Evolutionary conservation across 2,329 filamentous ascomycete genomes (phyloP).

Genomic region (Rhynchosporium agropyri): DNA sequence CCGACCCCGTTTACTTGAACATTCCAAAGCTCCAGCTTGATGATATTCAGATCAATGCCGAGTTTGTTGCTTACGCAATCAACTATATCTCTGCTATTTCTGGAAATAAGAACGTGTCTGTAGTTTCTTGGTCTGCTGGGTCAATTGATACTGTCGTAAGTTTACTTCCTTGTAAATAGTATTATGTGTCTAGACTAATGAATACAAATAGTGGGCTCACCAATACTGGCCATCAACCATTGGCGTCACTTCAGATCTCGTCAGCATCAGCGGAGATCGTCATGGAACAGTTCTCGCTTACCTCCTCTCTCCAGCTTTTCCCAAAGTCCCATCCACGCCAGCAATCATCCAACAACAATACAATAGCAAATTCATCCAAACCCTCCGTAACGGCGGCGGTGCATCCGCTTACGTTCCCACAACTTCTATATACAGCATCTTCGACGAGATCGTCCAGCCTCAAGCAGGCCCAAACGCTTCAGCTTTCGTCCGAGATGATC

Average conservation of each 20-base stretch:
- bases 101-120: background rate
- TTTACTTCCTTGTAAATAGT: no score
- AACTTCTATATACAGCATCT: background rate
- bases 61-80: slow-evolving; percentile 15
- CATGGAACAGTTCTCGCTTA: background rate
- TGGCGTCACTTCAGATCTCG: background rate
- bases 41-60: background rate
- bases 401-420: slow-evolving; percentile 13
- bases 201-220: background rate
- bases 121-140: slow-evolving; percentile 2
- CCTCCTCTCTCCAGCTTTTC: background rate
- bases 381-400: background rate
- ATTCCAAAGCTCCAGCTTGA: background rate
- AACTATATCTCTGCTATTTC: slow-evolving; percentile 6
- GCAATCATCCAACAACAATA: background rate
- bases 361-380: slow-evolving; percentile 5
- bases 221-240: background rate
- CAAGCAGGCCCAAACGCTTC: slow-evolving; percentile 4
- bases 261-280: background rate
- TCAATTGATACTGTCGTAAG: background rate
- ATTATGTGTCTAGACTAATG: no score
- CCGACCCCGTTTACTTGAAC: background rate
- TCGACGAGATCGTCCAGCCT: slow-evolving; percentile 15
- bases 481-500: slow-evolving; percentile 2
- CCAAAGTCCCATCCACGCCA: background rate